Percentiles rank a stretch among this genome's conserved stretches.
Conservation (phyloP, 1,139 yeast species). For the Spencermartinsiella ligniputridi region DNA sequence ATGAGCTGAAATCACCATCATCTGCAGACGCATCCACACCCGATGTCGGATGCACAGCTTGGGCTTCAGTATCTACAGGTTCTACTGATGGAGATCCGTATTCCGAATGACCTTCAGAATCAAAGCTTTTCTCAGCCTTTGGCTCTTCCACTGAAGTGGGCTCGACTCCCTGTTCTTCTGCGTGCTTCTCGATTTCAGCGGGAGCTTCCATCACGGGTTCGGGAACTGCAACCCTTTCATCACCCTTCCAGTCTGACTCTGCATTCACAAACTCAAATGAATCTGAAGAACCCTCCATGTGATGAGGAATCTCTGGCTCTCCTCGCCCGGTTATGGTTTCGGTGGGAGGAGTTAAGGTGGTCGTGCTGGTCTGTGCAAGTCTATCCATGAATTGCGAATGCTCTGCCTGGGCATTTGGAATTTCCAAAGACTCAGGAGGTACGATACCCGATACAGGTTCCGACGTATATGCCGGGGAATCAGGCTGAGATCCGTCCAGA, state of each 20-base stretch:
- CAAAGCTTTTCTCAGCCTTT: neutral
- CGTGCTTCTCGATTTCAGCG: neutral
- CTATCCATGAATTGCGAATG: neutral
- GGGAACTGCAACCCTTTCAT: conserved; percentile 18
- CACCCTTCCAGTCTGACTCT: conserved; percentile 22
- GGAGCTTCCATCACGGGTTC: neutral
- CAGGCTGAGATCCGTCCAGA: conserved; percentile 58
- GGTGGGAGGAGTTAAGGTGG: neutral
- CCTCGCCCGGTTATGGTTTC: neutral
- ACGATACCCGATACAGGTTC: conserved; percentile 32
- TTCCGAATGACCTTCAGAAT: neutral
- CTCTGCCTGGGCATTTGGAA: conserved; percentile 1
- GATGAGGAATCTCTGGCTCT: conserved; percentile 44
- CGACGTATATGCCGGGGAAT: conserved; percentile 36
- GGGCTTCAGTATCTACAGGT: neutral
- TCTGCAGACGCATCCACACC: neutral
- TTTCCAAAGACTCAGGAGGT: conserved; percentile 24
- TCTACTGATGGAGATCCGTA: neutral
- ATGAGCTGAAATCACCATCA: neutral
- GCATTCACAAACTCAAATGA: conserved; percentile 34
- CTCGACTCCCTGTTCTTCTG: neutral
- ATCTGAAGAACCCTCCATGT: conserved; percentile 47
- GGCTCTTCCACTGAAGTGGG: neutral
- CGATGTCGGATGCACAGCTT: neutral
- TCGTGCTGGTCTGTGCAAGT: neutral